A percentile compares a stretch with the other conserved stretches of the same genome.
phyloP scores from a whole-genome alignment of 495 filamentous ascomycete species.

The Xylaria sp. region DNA sequence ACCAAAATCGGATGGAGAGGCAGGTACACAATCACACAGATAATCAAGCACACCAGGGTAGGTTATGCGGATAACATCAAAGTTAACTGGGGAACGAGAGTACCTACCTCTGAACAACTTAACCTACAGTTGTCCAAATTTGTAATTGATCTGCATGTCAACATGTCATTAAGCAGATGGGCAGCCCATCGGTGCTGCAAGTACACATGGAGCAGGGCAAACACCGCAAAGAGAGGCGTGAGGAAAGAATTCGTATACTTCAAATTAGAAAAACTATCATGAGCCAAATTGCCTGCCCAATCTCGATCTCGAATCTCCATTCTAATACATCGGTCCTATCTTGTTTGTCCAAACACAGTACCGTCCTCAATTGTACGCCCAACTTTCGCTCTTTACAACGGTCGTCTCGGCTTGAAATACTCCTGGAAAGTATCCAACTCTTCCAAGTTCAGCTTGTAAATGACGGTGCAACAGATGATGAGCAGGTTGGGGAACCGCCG shows the following conservation, averaged over 20 bases:
- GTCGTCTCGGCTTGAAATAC: constrained; percentile 63
- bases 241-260: background rate
- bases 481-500: constrained; percentile 80
- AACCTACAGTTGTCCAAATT: background rate
- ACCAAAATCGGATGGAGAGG: background rate
- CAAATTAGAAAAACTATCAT: background rate
- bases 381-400: constrained; percentile 23
- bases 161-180: background rate
- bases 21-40: background rate
- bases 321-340: background rate
- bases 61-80: constrained; percentile 6
- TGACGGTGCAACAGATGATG: constrained; percentile 77
- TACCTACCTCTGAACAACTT: background rate
- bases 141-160: background rate
- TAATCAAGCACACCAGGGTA: background rate
- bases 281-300: background rate
- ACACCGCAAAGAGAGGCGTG: background rate
- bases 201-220: background rate
- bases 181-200: background rate
- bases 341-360: background rate
- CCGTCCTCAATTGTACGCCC: background rate
- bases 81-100: background rate
- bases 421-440: constrained; percentile 75
- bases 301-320: background rate
- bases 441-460: constrained; percentile 70